Evolutionary conservation across 1,139 yeast genomes (phyloP).

Genomic region (Schwanniomyces etchellsii): DNA sequence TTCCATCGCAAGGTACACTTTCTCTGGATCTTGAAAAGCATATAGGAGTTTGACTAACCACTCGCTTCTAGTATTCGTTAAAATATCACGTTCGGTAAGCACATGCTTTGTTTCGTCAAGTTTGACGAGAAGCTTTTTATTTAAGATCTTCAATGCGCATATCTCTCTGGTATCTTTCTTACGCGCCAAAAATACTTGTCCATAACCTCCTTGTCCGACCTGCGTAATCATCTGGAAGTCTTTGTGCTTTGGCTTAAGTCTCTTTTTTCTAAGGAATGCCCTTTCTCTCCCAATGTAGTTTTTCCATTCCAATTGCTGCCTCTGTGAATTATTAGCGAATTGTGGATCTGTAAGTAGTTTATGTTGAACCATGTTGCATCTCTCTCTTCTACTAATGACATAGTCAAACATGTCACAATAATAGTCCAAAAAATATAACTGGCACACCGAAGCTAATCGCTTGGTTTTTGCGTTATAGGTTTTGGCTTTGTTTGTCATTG

Average conservation of each 20-base stretch:
- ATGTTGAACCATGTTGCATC: constrained; percentile 61
- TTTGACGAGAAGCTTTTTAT: constrained; percentile 79
- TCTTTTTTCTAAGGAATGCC: constrained; percentile 76
- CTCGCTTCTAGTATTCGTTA: constrained; percentile 90
- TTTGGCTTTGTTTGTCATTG: constrained; percentile 16
- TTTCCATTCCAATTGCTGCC: constrained; percentile 70
- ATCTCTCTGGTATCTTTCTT: constrained; percentile 93
- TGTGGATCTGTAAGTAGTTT: constrained; percentile 45
- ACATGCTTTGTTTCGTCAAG: constrained; percentile 95
- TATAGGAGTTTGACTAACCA: constrained; percentile 93
- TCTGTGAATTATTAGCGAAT: constrained; percentile 28
- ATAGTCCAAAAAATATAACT: constrained; percentile 82
- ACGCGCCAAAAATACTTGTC: constrained; percentile 91
- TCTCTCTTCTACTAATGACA: constrained; percentile 78
- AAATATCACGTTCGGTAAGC: constrained; percentile 90
- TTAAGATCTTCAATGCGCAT: constrained; percentile 90
- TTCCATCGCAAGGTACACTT: constrained; percentile 95
- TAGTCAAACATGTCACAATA: constrained; percentile 96
- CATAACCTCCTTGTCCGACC: constrained; percentile 99
- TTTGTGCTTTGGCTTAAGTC: constrained; percentile 88
- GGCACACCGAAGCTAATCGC: constrained; percentile 81
- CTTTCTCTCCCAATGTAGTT: constrained; percentile 82
- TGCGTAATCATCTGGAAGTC: constrained; percentile 96
- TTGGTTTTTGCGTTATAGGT: constrained; percentile 74
- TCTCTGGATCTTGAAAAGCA: constrained; percentile 91